Conservation (phyloP, 2,329 filamentous ascomycete species). For the Cyphellophora attinorum region DNA sequence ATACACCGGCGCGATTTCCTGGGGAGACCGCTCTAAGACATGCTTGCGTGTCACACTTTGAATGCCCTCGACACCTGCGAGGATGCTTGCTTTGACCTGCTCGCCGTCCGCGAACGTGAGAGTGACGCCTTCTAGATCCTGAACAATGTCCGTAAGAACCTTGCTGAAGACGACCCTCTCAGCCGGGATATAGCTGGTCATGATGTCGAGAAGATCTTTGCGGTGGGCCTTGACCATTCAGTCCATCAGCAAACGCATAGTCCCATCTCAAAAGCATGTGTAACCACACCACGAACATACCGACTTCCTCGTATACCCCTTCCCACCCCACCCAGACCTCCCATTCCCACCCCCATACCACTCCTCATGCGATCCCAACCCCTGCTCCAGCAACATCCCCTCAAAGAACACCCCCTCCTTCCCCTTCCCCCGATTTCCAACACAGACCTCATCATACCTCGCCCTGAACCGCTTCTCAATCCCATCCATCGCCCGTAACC, state of each 20-base stretch:
- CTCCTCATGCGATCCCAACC: background rate
- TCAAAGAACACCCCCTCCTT: too few species aligned
- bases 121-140: constrained; percentile 4
- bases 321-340: too few species aligned
- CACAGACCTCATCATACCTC: background rate
- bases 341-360: background rate
- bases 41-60: too few species aligned
- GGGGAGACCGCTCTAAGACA: constrained; percentile 4
- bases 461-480: background rate
- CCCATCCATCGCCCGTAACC: constrained; percentile 2
- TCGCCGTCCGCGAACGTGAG: constrained; percentile 38
- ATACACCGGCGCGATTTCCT: constrained; percentile 10
- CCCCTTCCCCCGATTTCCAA: background rate
- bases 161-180: background rate
- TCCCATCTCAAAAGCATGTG: too few species aligned
- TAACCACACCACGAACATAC: too few species aligned
- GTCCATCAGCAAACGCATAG: too few species aligned
- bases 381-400: background rate
- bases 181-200: background rate
- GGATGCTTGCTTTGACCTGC: constrained; percentile 32
- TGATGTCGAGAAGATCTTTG: background rate
- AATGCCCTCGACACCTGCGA: constrained; percentile 54
- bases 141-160: background rate
- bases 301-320: too few species aligned
- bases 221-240: too few species aligned